Evolutionary conservation across 2,329 filamentous ascomycete genomes (phyloP).

Genomic region (Beauveria caledonica): DNA sequence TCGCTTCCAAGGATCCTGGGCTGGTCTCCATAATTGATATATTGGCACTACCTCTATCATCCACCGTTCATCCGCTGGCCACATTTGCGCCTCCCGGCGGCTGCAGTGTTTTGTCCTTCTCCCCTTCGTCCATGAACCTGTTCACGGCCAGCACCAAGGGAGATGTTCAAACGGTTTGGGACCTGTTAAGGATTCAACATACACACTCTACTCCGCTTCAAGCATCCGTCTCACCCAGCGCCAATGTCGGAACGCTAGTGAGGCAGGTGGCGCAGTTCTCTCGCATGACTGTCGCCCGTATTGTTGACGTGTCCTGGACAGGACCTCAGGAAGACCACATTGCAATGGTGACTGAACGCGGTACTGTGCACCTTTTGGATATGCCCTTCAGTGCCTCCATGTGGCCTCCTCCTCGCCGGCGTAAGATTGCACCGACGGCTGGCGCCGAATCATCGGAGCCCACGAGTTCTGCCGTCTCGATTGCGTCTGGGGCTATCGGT

Average conservation of each 20-base stretch:
- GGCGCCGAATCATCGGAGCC: conserved; percentile 41
- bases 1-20: conserved; percentile 56
- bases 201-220: conserved; percentile 55
- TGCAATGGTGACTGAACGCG: conserved; percentile 85
- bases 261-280: conserved; percentile 84
- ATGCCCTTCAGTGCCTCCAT: conserved; percentile 74
- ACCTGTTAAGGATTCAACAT: conserved; percentile 59
- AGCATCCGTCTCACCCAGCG: conserved; percentile 35
- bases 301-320: conserved; percentile 86
- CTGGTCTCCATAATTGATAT: conserved; percentile 69
- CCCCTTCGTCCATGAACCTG: conserved; percentile 62
- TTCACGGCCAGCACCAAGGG: conserved; percentile 77
- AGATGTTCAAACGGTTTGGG: conserved; percentile 78
- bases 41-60: conserved; percentile 46
- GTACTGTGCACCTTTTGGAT: conserved; percentile 90
- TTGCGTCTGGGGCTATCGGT: conserved; percentile 62
- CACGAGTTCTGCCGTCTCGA: conserved; percentile 50
- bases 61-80: conserved; percentile 53
- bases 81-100: conserved; percentile 66
- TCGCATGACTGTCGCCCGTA: conserved; percentile 82
- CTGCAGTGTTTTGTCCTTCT: conserved; percentile 74
- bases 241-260: conserved; percentile 49
- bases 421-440: conserved; percentile 35
- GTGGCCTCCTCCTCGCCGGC: conserved; percentile 69
- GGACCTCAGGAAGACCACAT: conserved; percentile 71